Evolutionary conservation across 2,329 filamentous ascomycete genomes (phyloP), one percentile per base, ranked within the genome.

Genomic region (Lecanicillium sp.): DNA sequence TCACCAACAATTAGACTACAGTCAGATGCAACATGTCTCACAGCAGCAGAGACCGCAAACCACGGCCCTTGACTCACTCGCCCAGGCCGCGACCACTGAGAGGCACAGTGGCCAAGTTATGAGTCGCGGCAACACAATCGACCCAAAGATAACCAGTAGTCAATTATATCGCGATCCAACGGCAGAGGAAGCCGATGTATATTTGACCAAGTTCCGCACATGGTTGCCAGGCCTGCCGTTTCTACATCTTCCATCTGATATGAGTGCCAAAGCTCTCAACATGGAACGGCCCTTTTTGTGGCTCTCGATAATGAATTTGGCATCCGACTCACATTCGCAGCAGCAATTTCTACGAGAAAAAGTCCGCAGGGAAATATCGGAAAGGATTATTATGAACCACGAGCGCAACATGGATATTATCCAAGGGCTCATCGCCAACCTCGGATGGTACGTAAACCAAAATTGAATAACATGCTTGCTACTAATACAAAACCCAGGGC

Each of bases 371-470:
- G 64, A 72, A 21, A 44, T 78, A 12, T 67, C 72, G 0, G 63
- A 69, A n/a, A 68, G 67, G 48, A 60, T 77, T 21, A 55, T 79
- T 6, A 50, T 77, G 11, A 66, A 73, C 9, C 62, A 67, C n/a
- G 74, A 78, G 48, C 68, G 70, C 43, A 70, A 59, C 40, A 61
- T 79, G 32, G 78, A 81, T 52, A 52, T 80, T 10, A 60, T 82
- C 2, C 63, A 75, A 10, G 77, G 76, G 0, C 50, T 79, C 3
- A 55, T 82, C 14, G 64, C 54, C 44, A 71, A 62, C 45, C 62
- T 70, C 19, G 62, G 64, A 26, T 80, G 76, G 74, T 72, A 57
- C 54, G 65, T 54, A 11, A 27, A 20, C 19, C 6, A 23, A 21
- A 14, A 10, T 12, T 12, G 44, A 41, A 52, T 52, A 55, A 37